phyloP scores from a whole-genome alignment of 495 filamentous ascomycete species.

The Talaromyces thailandensis region DNA sequence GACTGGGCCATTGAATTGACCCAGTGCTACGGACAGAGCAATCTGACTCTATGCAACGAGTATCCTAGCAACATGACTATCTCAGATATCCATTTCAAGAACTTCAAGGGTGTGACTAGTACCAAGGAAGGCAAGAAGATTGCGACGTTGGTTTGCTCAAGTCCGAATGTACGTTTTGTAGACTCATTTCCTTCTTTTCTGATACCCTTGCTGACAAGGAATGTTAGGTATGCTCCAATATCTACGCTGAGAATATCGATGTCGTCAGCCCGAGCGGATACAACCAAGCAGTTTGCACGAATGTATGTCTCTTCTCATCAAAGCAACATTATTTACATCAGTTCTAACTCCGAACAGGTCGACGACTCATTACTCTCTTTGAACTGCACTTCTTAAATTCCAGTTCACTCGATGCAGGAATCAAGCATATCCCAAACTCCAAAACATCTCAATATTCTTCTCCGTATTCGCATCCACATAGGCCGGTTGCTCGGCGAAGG shows the following conservation, averaged over 20 bases:
- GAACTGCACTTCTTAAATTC: conserved; percentile 23
- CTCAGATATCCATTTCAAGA: conserved; percentile 42
- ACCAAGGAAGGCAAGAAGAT: conserved; percentile 39
- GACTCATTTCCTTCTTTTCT: neutral
- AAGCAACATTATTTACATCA: neutral
- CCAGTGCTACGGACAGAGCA: conserved; percentile 58
- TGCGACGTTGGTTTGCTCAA: conserved; percentile 50
- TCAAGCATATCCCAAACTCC: conserved; percentile 34
- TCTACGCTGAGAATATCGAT: conserved; percentile 40
- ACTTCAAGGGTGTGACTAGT: conserved; percentile 47
- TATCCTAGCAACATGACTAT: conserved; percentile 52
- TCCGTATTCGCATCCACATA: conserved; percentile 43
- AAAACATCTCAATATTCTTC: conserved; percentile 41
- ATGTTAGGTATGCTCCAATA: conserved; percentile 40
- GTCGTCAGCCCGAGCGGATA: conserved; percentile 42
- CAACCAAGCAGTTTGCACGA: conserved; percentile 42
- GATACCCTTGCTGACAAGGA: neutral
- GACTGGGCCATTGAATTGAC: conserved; percentile 59
- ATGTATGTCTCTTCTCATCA: conserved; percentile 25
- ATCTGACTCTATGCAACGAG: conserved; percentile 51
- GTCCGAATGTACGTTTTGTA: conserved; percentile 29
- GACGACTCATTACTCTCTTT: conserved; percentile 30
- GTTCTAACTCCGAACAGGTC: conserved; percentile 15
- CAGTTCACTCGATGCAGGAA: neutral
- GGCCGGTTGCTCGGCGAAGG: conserved; percentile 35